Percentiles rank a stretch among this genome's conserved stretches.
Evolutionary conservation across 306 rosid genomes (phyloP).

Genomic region (Sesbania bispinosa): DNA sequence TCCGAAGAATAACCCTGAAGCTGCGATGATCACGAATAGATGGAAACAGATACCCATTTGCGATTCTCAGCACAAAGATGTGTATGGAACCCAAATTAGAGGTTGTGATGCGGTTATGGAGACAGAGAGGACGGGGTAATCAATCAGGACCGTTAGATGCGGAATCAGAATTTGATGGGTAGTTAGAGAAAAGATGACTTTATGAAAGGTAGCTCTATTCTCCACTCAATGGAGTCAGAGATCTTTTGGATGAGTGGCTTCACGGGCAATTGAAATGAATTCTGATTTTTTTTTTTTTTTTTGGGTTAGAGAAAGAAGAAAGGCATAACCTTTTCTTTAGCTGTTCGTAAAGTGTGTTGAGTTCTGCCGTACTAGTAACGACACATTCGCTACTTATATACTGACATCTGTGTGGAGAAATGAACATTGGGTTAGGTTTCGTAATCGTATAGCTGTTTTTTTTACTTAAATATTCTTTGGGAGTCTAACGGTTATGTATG

Average conservation of each 20-base stretch:
- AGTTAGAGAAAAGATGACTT: not conserved
- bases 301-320: not conserved
- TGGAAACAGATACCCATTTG: conserved; percentile 35
- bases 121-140: not conserved
- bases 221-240: conserved; percentile 22
- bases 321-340: not conserved
- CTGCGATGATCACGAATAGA: conserved; percentile 12
- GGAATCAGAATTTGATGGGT: not conserved
- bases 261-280: conserved; percentile 34
- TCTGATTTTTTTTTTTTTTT: not conserved
- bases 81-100: not conserved
- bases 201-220: not conserved
- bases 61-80: not conserved
- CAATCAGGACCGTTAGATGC: conserved; percentile 36
- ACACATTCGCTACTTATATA: conserved; percentile 12
- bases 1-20: not conserved
- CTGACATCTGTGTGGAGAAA: not conserved
- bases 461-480: not conserved
- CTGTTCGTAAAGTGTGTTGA: not conserved
- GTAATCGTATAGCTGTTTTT: not conserved
- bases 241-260: conserved; percentile 27
- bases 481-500: conserved; percentile 16
- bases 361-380: not conserved
- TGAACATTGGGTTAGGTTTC: not conserved
- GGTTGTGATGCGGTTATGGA: not conserved